Conservation (phyloP, 2,329 filamentous ascomycete species). For the Anisogramma anomala region DNA sequence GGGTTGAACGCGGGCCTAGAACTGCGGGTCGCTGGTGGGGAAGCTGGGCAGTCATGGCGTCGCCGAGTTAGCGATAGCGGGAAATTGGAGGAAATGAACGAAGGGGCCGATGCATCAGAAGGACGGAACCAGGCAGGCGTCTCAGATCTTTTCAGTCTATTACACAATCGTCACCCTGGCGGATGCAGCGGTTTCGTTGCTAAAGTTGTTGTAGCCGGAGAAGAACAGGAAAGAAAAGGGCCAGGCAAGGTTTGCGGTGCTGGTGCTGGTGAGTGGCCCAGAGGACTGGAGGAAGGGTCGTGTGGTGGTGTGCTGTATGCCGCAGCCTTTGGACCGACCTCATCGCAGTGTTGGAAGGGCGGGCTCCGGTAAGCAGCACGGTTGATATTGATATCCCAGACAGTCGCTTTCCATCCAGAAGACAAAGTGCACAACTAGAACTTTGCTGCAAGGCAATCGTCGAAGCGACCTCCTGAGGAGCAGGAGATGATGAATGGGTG, state of each 20-base stretch:
- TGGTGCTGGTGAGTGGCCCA: too few relatives aligned
- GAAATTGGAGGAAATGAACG: constrained; percentile 1
- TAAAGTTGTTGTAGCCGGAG: constrained; percentile 15
- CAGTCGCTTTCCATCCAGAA: constrained; percentile 5
- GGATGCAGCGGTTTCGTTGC: constrained; percentile 39
- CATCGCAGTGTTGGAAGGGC: constrained; percentile 31
- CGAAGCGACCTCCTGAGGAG: constrained; percentile 15
- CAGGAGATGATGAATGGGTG: constrained; percentile 13
- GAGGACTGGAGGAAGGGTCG: too few relatives aligned
- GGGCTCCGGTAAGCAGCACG: constrained; percentile 42
- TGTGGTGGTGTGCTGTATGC: constrained; percentile 31
- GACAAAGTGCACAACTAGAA: constrained; percentile 14
- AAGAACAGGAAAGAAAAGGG: neutral
- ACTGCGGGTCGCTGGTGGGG: neutral
- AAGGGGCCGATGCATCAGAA: constrained; percentile 9
- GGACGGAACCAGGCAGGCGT: constrained; percentile 22
- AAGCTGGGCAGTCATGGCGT: constrained; percentile 4
- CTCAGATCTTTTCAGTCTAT: constrained; percentile 71
- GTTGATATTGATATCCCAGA: constrained; percentile 13
- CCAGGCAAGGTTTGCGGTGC: constrained; percentile 7
- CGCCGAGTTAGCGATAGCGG: constrained; percentile 6
- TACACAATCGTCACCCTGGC: constrained; percentile 36
- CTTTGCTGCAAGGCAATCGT: constrained; percentile 13
- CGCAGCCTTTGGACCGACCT: constrained; percentile 49
- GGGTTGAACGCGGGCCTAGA: neutral